Percentiles rank a stretch among this genome's conserved stretches.
Conservation (phyloP, 768 basidiomycete species). For the Lactarius trivialis region DNA sequence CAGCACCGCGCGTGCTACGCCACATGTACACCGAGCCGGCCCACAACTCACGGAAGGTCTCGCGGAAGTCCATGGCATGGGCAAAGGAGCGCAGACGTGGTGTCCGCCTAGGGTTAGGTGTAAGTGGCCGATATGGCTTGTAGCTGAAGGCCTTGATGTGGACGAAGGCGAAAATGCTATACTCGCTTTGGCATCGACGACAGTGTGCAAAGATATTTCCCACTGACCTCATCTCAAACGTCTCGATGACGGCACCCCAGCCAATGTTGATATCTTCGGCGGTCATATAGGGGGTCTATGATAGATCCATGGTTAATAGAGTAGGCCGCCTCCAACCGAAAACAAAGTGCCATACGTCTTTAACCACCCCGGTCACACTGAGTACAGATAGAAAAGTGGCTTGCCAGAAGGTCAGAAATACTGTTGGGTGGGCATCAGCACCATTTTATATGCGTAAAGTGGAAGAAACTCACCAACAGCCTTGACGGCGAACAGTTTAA, state of each 20-base stretch:
- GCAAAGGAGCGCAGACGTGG: slow-evolving; percentile 50
- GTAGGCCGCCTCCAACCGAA: background rate
- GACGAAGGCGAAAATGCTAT: slow-evolving; percentile 59
- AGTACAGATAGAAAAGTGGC: slow-evolving; percentile 52
- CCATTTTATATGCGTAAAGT: background rate
- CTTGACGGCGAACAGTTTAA: slow-evolving; percentile 68
- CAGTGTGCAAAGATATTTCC: slow-evolving; percentile 7
- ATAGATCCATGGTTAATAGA: slow-evolving; percentile 5
- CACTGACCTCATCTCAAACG: slow-evolving; percentile 69
- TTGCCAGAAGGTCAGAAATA: slow-evolving; percentile 78
- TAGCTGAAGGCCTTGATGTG: slow-evolving; percentile 72
- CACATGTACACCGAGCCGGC: slow-evolving; percentile 51
- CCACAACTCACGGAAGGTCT: slow-evolving; percentile 59
- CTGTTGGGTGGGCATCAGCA: slow-evolving; percentile 27
- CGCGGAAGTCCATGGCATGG: slow-evolving; percentile 64
- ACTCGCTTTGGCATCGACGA: background rate
- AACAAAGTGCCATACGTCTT: slow-evolving; percentile 40
- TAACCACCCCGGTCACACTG: slow-evolving; percentile 52
- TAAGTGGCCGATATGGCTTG: slow-evolving; percentile 44
- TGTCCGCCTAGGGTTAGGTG: slow-evolving; percentile 35
- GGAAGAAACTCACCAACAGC: slow-evolving; percentile 47
- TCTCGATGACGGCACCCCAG: slow-evolving; percentile 59
- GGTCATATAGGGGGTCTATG: slow-evolving; percentile 60
- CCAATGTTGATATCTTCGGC: slow-evolving; percentile 69
- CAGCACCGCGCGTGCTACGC: slow-evolving; percentile 46